Conservation (phyloP, 768 basidiomycete species). For the Pulveroboletus ravenelii region DNA sequence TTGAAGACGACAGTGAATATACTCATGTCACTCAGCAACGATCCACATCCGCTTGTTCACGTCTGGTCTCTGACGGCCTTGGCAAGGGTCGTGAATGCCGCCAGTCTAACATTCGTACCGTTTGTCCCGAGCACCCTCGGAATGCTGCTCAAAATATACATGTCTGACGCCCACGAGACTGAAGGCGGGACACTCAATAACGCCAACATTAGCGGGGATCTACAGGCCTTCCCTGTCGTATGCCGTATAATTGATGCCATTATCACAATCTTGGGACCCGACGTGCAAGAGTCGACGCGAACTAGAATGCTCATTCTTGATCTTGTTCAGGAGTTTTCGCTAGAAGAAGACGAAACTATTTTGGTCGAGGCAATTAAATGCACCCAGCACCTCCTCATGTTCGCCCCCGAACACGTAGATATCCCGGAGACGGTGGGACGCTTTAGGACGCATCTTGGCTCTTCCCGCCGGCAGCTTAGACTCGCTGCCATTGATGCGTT, state of each 20-base stretch:
- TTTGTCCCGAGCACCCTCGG: conserved; percentile 86
- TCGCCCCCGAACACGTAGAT: conserved; percentile 79
- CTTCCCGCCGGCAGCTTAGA: conserved; percentile 79
- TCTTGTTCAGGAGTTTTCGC: conserved; percentile 78
- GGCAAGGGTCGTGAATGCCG: conserved; percentile 82
- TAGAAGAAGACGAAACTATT: conserved; percentile 83
- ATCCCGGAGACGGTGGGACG: conserved; percentile 74
- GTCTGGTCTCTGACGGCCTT: conserved; percentile 88
- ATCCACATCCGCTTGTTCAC: conserved; percentile 95
- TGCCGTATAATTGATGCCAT: conserved; percentile 92
- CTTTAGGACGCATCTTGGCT: conserved; percentile 76
- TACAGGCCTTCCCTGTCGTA: conserved; percentile 86
- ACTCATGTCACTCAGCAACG: conserved; percentile 89
- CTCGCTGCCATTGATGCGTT: conserved; percentile 92
- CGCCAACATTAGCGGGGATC: conserved; percentile 83
- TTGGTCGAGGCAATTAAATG: conserved; percentile 93
- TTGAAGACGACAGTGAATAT: conserved; percentile 95
- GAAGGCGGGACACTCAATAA: conserved; percentile 84
- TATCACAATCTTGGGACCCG: conserved; percentile 91
- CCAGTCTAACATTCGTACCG: conserved; percentile 86
- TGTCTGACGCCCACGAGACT: conserved; percentile 84
- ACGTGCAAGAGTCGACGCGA: conserved; percentile 81
- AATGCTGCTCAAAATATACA: conserved; percentile 86
- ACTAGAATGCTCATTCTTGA: conserved; percentile 79
- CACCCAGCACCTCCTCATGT: conserved; percentile 96